Evolutionary conservation across 1,139 yeast species (phyloP), one percentile per base, ranked within the genome.

Genomic region (Nakaseomyces bracarensis): DNA sequence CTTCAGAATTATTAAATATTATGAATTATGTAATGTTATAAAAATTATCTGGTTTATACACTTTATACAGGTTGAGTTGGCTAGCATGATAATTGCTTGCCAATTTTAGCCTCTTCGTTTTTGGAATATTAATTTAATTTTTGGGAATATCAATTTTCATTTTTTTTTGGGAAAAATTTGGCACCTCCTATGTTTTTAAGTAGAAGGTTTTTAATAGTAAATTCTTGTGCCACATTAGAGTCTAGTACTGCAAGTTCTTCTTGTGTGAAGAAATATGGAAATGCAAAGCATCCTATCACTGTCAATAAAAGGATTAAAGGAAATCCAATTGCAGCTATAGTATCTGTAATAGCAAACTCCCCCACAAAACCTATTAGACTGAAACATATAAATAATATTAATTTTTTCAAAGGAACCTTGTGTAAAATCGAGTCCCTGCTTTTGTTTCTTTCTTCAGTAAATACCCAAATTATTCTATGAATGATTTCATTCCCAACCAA

Each of bases 291-390:
- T 0, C 85, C 74, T 55, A 87, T 68, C 27, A 75, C 75, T 44
- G 85, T 85, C 42, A 86, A 72, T 38, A 91, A 71, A 42, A 91
- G 65, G 0, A 89, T 86, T 1, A 86, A 83, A 0, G 98, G 98
- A 56, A 91, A 91, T 2, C 96, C 97, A 29, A 91, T 87, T 0
- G 98, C 97, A 0, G 91, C 97, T 46, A 72, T 77, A 0, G 96
- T 84, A 57, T 82, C 76, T 0, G 95, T 83, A 29, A 91, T 87
- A 0, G 80, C 94, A 51, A 86, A 82, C 57, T 91, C 97, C 0
- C 77, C 82, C 0, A 75, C 81, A 40, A 80, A 82, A 0, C 93
- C 93, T 18, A 79, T 50, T 3, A 82, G 58, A 49, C 84, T 80
- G 14, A 85, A 63, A 0, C 60, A 45, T 2, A 82, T 63, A 54